phyloP scores from a whole-genome alignment of 2,329 filamentous ascomycete species.

The Phaeosphaeria sp. region DNA sequence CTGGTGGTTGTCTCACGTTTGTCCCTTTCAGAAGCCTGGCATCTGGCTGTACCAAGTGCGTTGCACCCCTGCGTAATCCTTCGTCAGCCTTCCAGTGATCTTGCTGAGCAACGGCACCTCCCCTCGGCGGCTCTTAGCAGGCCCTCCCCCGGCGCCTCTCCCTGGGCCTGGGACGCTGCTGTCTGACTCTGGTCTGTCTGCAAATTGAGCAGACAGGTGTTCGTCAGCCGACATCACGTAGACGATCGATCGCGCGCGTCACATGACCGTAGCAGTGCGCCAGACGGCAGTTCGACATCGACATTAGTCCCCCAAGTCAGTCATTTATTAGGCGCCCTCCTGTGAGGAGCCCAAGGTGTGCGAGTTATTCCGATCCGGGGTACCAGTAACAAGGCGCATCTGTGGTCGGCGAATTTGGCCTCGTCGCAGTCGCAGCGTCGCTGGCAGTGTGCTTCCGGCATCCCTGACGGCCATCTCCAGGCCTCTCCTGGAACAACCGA shows the following conservation, averaged over 20 bases:
- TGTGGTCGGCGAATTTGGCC: not conserved
- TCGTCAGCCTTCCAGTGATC: constrained; percentile 22
- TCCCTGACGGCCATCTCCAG: constrained; percentile 25
- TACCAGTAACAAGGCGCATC: not conserved
- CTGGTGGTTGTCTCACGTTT: constrained; percentile 35
- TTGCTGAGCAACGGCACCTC: constrained; percentile 9
- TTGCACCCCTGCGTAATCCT: constrained; percentile 30
- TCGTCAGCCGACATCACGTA: constrained; percentile 12
- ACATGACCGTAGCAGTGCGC: constrained; percentile 16
- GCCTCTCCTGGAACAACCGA: constrained; percentile 41
- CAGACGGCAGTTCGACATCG: too few relatives aligned
- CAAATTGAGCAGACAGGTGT: not conserved
- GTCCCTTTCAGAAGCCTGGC: constrained; percentile 27
- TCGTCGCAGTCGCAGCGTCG: constrained; percentile 5
- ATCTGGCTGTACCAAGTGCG: constrained; percentile 22
- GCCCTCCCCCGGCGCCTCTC: not conserved
- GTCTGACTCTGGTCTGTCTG: constrained; percentile 8
- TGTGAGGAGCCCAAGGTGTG: constrained; percentile 1
- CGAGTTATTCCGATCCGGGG: constrained; percentile 26
- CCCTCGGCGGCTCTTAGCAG: constrained; percentile 8
- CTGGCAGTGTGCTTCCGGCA: constrained; percentile 34
- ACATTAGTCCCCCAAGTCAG: too few relatives aligned
- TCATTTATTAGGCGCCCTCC: constrained; percentile 1
- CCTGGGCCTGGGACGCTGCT: not conserved
- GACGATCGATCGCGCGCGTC: constrained; percentile 33